phyloP scores from a whole-genome alignment of 2,329 filamentous ascomycete genomes.

The Pyricularia sp. region DNA sequence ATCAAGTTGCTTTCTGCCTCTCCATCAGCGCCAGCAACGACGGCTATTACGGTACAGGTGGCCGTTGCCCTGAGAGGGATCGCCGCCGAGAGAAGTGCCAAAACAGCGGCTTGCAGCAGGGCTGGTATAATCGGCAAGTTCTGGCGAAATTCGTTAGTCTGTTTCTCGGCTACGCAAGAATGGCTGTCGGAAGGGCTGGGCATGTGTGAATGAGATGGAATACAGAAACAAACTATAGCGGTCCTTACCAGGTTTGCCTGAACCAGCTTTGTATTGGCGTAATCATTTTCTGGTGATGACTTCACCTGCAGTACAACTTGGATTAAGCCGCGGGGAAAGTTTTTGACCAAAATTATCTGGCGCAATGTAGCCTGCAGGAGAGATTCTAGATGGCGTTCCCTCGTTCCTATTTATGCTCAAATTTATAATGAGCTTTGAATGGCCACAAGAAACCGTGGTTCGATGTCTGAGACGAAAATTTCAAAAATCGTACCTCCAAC shows the following conservation, averaged over 20 bases:
- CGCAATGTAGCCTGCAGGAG: constrained; percentile 63
- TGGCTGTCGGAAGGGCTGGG: not conserved
- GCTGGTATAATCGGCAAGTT: constrained; percentile 73
- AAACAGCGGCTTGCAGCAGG: constrained; percentile 68
- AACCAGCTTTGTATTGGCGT: constrained; percentile 48
- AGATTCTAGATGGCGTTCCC: constrained; percentile 74
- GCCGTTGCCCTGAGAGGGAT: constrained; percentile 70
- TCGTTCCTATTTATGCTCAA: constrained; percentile 42
- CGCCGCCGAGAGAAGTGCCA: constrained; percentile 73
- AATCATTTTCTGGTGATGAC: constrained; percentile 58
- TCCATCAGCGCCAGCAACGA: constrained; percentile 32
- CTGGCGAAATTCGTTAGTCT: constrained; percentile 29
- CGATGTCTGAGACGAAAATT: constrained; percentile 5
- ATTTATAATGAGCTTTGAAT: not conserved
- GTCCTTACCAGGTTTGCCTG: constrained; percentile 50
- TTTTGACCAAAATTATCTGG: constrained; percentile 64
- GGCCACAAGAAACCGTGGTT: constrained; percentile 9
- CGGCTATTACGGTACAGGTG: constrained; percentile 54
- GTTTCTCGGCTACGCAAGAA: not conserved
- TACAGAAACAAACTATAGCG: not conserved
- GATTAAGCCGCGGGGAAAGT: constrained; percentile 68
- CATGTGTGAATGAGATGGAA: not conserved
- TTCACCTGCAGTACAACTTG: constrained; percentile 75
- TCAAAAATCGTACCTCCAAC: constrained; percentile 55
- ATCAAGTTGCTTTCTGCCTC: constrained; percentile 27